Evolutionary conservation across 345 rosid species (phyloP), one percentile per base, ranked within the genome.

Genomic region (Pelargonium nanum): DNA sequence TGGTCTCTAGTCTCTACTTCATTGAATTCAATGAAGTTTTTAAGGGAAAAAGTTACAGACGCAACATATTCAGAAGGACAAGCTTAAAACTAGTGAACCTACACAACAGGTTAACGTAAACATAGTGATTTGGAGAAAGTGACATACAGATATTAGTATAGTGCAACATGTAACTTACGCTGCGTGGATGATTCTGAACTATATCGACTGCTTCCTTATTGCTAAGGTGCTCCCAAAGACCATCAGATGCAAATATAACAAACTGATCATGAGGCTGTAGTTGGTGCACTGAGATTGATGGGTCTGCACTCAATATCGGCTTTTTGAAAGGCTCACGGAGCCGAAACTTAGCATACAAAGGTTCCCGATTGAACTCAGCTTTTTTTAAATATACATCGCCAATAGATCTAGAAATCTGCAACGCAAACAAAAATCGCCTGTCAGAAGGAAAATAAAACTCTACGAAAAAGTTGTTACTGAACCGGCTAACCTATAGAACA

Each of bases 181-280:
- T 81, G 65, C 72, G 82, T 16, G 81, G 79, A 75, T 84, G 83
- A 25, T 67, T 82, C 45, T 86, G 84, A 40, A 88, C 88, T 1
- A 88, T 76, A 60, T 86, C 79, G 28, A 88, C 96, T 24, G 96
- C 96, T 59, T 84, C 86, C 74, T 88, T 93, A 74, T 88, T 88
- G 67, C 74, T 82, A 68, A 88, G 68, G 73, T 84, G 93, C 67
- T 88, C 93, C 96, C 93, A 86, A 2, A 86, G 88, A 34, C 93
- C 93, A 74, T 86, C 93, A 45, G 96, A 88, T 15, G 96, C 93
- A 66, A 85, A 84, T 73, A 88, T 88, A 26, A 86, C 53, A 60
- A 88, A 88, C 61, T 73, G 77, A 74, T 88, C 96, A 0, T 77
- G 76, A 22, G 88, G 74, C 77, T 75, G 85, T 72, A 88, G 79